These are phyloP conservation scores for Gaeumannomyces sp. DNA, from an alignment of 2,329 filamentous ascomycete species.

Conservation along the genomic window DNA sequence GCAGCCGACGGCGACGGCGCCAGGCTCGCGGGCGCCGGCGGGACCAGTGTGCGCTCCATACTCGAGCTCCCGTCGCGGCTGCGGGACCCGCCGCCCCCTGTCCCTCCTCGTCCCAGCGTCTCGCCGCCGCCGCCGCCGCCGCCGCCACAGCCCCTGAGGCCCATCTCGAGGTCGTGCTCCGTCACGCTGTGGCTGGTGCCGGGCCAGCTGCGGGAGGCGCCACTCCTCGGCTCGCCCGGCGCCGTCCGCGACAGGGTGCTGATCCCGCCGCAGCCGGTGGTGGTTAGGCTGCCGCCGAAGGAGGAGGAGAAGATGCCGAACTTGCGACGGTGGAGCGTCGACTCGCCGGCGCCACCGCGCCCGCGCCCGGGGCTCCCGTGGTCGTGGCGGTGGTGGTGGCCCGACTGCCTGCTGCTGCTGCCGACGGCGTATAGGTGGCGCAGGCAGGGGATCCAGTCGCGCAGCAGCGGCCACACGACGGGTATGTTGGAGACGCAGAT, in stretches of 20 bases:
- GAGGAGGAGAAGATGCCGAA: neutral
- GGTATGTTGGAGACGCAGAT: conserved; percentile 48
- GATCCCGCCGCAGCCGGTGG: too few species aligned
- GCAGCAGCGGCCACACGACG: conserved; percentile 45
- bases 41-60: conserved; percentile 3
- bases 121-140: too few species aligned
- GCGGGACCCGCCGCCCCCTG: too few species aligned
- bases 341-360: neutral
- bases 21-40: too few species aligned
- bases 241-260: neutral
- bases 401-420: too few species aligned
- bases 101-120: too few species aligned
- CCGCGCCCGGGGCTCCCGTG: too few species aligned
- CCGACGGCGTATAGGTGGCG: neutral
- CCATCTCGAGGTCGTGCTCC: neutral
- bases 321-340: neutral
- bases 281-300: too few species aligned
- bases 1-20: neutral
- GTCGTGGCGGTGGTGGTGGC: too few species aligned
- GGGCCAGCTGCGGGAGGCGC: neutral
- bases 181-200: too few species aligned
- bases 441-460: conserved; percentile 15
- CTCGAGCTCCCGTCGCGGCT: neutral
- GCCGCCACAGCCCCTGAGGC: neutral
- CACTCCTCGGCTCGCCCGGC: too few species aligned